Evolutionary conservation across 78 protist genomes (phyloP), one percentile per base, ranked within the genome.

Genomic region (Dictyostelium citrinum): DNA sequence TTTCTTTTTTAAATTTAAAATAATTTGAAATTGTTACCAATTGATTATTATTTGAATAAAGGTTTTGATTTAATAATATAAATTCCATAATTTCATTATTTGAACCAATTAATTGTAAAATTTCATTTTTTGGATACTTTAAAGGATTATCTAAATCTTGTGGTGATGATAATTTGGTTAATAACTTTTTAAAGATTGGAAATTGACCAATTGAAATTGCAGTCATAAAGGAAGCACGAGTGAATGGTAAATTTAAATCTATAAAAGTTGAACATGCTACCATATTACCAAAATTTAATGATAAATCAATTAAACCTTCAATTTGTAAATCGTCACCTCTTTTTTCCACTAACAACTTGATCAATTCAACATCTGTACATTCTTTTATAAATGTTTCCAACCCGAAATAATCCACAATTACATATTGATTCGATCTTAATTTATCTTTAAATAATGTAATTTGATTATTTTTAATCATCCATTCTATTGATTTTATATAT

Each of bases 381-480:
- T 24, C 20, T 64, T 29, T 64, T 9, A 64, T 27, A 64, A 64
- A 64, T 64, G 37, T 64, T 64, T 64, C 72, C 5, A 64, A 64
- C 11, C 77, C 45, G 14, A 70, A 33, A 70, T 14, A 33, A 70
- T 70, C 43, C 0, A 70, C 37, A 8, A 33, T 7, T 70, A 70
- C 16, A 33, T 70, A 70, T 70, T 70, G 77, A 16, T 70, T 29
- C 1, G 37, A 31, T 31, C 4, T 12, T 5, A 74, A 22, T 39
- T 74, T 74, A 39, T 33, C 46, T 74, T 74, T 74, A 37, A 74
- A 74, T 22, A 74, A 39, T 33, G 27, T 5, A 4, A 37, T 37
- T 74, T 74, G 81, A 5, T 74, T 74, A 9, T 74, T 33, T 17
- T 7, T n/a, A 14, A 74, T 31, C 81, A 74, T 74, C 81, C 81